Base-by-base conservation (phyloP, 257 asterid genomes). In the Prunella vulgaris region DNA sequence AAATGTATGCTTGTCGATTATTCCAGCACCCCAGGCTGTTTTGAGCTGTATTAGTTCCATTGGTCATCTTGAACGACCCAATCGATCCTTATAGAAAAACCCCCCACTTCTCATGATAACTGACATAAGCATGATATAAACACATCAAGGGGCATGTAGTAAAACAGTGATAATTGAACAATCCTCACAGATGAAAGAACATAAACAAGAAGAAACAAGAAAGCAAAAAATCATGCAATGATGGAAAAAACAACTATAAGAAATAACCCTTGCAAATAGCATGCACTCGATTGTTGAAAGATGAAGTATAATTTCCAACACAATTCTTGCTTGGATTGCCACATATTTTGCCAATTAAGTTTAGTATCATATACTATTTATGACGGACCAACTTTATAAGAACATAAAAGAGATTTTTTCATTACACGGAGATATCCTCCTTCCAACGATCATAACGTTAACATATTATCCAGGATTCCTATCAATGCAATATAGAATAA, bases 11-110 rank as follows among this genome's bases (percentile, higher is more conserved):
- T 83, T 94, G 82, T 94, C 99, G 65, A 94, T 94, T 52, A 89
- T 94, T 75, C 99, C 99, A 17, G 80, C 91, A 37, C 96, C 96
- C 99, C 99, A 94, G 76, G 99, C 97, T 69, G 96, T 94, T 85
- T 89, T 94, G 60, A 94, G 90, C 78, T 94, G 97, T 79, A 91
- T 89, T 62, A 91, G 77, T 73, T 94, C 96, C 91, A 85, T 84
- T 38, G 99, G 99, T 58, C 99, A 97, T 83, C 99, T 84, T 14
- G 96, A 72, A 24, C 99, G 99, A 68, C 99, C 99, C 80, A 94
- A 69, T 40, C 99, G 89, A 78, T 94, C 99, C 83, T 91, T 94
- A 65, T 94, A 94, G 80, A 27, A 94, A 80, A 82, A 94, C 63
- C 93, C 92, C 37, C 96, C 90, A 71, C 82, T 94, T 78, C 68